phyloP scores from a whole-genome alignment of 495 filamentous ascomycete genomes.

The Bacidia rubella region DNA sequence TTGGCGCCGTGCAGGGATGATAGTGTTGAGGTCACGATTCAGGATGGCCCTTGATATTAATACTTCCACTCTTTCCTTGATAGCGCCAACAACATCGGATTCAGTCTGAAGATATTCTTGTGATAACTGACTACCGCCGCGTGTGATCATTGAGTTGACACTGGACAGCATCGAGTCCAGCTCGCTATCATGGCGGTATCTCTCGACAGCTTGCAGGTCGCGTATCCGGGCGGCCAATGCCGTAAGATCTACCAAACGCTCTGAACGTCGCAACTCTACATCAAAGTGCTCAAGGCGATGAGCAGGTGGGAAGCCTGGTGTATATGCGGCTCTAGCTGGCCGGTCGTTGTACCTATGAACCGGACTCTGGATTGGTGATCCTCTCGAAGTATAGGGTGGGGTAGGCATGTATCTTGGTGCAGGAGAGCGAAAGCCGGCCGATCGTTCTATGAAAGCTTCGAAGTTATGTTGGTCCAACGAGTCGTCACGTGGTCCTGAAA shows the following conservation, averaged over 20 bases:
- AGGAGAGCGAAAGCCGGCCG: neutral
- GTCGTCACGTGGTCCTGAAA: neutral
- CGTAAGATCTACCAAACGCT: neutral
- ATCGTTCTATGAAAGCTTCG: neutral
- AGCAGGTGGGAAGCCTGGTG: constrained; percentile 36
- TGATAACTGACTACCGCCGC: constrained; percentile 3
- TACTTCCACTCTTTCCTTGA: constrained; percentile 6
- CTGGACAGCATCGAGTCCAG: neutral
- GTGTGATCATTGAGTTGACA: constrained; percentile 11
- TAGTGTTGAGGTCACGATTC: neutral
- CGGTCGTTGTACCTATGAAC: constrained; percentile 14
- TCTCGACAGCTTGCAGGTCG: neutral
- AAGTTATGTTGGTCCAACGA: neutral
- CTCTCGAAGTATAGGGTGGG: constrained; percentile 20
- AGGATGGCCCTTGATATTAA: neutral
- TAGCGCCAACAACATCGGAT: constrained; percentile 5
- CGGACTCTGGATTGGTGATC: constrained; percentile 19
- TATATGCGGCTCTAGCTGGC: constrained; percentile 21
- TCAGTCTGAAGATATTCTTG: constrained; percentile 9
- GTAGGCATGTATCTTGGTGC: constrained; percentile 17
- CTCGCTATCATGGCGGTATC: neutral
- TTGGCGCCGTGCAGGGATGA: constrained; percentile 12
- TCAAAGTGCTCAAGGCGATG: constrained; percentile 19
- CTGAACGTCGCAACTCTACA: neutral
- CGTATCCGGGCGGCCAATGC: neutral